Evolutionary conservation across 768 basidiomycete genomes (phyloP), one percentile per base, ranked within the genome.

Genomic region (Tulasnella sp.): DNA sequence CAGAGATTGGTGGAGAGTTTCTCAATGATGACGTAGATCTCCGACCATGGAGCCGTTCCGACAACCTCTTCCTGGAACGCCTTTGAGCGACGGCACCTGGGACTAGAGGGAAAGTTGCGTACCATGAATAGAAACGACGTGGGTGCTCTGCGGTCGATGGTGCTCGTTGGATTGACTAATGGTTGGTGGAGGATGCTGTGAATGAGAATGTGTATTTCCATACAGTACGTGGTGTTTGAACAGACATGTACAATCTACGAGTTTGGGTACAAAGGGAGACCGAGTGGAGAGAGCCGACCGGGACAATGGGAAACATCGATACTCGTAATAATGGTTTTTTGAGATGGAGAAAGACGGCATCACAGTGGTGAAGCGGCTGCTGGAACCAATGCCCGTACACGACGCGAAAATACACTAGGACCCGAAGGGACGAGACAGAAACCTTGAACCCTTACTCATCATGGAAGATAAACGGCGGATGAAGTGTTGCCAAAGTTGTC

Each of bases 131-230:
- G 58, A 9, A 14, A 34, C 12, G 9, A 64, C 5, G 29, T 34
- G 8, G 5, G 58, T 34, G 15, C 19, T n/a, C 22, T 6, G 19
- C 6, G 31, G 2, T 25, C 29, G 31, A 34, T 29, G 58, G 25
- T 64, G 31, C 22, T 49, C 4, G 19, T 49, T 22, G 22, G 45
- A 3, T 15, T 22, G 78, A 15, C 45, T 11, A 0, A 14, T 15
- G 2, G 15, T 3, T n/a, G 58, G 58, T 11, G 91, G 92, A 71
- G 92, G 92, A 82, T 91, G 92, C 90, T 91, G 81, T 38, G 80
- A 73, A 49, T 4, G 54, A 1, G 36, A 31, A 5, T 79, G 72
- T 36, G 69, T 38, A 76, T 49, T 3, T 49, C 78, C 39, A 78
- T 76, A 42, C 71, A 39, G 78, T 76, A 39, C 71, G 77, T 75